Base-by-base conservation (phyloP, 495 filamentous ascomycete species). In the Jackrogersella minutella region DNA sequence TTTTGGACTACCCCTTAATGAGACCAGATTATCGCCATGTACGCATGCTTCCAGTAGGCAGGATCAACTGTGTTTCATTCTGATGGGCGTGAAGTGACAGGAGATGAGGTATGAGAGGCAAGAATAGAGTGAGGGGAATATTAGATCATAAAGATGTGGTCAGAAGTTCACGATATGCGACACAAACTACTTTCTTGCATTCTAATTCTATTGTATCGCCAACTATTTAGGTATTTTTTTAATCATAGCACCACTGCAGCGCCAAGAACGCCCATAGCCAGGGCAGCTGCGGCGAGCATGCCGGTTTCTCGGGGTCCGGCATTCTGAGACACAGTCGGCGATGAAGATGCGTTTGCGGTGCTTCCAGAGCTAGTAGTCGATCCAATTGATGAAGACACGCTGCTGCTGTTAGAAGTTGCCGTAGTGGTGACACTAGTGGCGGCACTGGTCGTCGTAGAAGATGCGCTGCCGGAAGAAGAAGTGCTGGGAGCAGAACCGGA, bases 231-330 rank as follows among this genome's bases (percentile, higher is more conserved):
- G n/a, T 21, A 47, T 8, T n/a, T 17, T 9, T n/a, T 17, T 9
- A 26, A 52, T 59, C 26, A 66, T 37, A 69, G 17, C 34, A 37
- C 44, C 14, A 69, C 56, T 9, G 56, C 66, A 16, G 66, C 60
- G 16, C 66, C 66, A 9, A 59, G 44, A 16, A 64, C 33, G 3
- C 66, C 60, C 14, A 47, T 47, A 19, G 56, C 66, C 28, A 64
- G 10, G 17, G 51, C 61, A 2, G 44, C 66, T 3, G 44, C 44
- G n/a, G 66, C 61, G n/a, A 61, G 4, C 66, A 64, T 57, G 33
- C 60, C 66, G 16, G 66, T 64, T 30, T 69, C 41, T 37, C 50
- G 50, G 1, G 60, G 54, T 10, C 61, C 44, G 1, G 61, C 66
- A 44, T 59, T 64, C 8, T 51, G 31, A 7, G 41, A 37, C 31